Evolutionary conservation across 345 rosid genomes (phyloP).

Genomic region (Gossypium herbaceum): DNA sequence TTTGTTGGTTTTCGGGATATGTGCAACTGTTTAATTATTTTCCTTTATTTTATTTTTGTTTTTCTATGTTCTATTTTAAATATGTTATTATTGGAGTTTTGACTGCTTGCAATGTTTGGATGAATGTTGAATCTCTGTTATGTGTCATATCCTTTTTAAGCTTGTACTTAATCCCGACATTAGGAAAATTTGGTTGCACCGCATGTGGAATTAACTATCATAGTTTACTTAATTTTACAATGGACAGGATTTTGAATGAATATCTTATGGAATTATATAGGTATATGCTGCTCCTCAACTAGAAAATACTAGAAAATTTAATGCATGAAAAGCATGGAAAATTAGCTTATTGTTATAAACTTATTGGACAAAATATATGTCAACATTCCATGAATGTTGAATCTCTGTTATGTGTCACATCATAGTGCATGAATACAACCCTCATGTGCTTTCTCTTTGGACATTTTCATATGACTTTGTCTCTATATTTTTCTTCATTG

Average conservation of each 20-base stretch:
- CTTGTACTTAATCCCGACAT: not conserved
- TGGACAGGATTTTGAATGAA: slow-evolving; percentile 2
- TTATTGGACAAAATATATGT: not conserved
- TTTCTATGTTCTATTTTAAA: no score
- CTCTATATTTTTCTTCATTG: slow-evolving; percentile 4
- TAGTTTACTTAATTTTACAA: not conserved
- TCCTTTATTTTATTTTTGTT: no score
- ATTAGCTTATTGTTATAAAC: no score
- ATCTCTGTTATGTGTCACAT: no score
- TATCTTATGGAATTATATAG: slow-evolving; percentile 29
- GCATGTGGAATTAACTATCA: not conserved
- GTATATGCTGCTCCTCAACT: slow-evolving; percentile 40
- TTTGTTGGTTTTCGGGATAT: no score
- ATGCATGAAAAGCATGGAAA: no score
- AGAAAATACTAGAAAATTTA: slow-evolving; percentile 29
- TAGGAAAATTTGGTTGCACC: not conserved
- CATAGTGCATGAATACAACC: not conserved
- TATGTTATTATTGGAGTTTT: not conserved
- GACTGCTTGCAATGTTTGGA: not conserved
- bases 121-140: not conserved
- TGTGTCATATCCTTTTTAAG: not conserved
- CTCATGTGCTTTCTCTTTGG: slow-evolving; percentile 8
- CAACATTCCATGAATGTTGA: not conserved
- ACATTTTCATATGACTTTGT: slow-evolving; percentile 20
- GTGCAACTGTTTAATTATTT: no score